These are phyloP conservation scores for Akanthomyces muscarius DNA, from an alignment of 2,329 filamentous ascomycete genomes.

Conservation along the genomic window DNA sequence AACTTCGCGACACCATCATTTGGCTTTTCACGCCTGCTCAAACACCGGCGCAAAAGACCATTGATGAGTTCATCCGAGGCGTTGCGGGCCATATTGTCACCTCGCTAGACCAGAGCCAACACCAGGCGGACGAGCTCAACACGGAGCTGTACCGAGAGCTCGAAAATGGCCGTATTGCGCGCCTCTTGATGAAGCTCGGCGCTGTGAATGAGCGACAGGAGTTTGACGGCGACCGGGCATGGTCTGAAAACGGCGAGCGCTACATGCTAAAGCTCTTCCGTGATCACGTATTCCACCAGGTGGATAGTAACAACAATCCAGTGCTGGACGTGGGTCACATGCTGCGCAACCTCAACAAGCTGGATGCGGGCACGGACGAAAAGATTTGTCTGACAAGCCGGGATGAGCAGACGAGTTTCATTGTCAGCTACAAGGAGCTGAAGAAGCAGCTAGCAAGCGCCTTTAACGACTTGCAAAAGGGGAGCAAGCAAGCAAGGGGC, in stretches of 20 bases:
- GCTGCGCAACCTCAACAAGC: constrained; percentile 79
- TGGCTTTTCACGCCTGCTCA: constrained; percentile 73
- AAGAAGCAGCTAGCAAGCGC: constrained; percentile 59
- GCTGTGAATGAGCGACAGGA: constrained; percentile 88
- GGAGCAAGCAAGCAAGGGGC: constrained; percentile 33
- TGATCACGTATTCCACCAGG: constrained; percentile 96
- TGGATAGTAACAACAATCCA: constrained; percentile 78
- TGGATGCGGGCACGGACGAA: constrained; percentile 87
- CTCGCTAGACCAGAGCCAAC: constrained; percentile 73
- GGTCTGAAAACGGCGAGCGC: constrained; percentile 89
- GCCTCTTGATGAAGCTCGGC: constrained; percentile 76
- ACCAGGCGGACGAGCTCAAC: constrained; percentile 70
- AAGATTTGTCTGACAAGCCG: constrained; percentile 80
- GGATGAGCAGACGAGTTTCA: constrained; percentile 84
- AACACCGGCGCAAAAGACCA: constrained; percentile 57
- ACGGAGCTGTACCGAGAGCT: constrained; percentile 73
- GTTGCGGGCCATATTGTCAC: constrained; percentile 75
- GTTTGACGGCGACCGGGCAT: constrained; percentile 69
- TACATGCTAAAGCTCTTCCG: constrained; percentile 93
- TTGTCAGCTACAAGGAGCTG: constrained; percentile 87
- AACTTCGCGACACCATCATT: constrained; percentile 72
- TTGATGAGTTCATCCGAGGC: constrained; percentile 73
- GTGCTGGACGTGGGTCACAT: constrained; percentile 87
- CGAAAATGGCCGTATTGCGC: constrained; percentile 82
- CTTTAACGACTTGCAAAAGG: constrained; percentile 56